Conservation (phyloP, 1,284 basidiomycete genomes). For the Rhodotorula sp. region DNA sequence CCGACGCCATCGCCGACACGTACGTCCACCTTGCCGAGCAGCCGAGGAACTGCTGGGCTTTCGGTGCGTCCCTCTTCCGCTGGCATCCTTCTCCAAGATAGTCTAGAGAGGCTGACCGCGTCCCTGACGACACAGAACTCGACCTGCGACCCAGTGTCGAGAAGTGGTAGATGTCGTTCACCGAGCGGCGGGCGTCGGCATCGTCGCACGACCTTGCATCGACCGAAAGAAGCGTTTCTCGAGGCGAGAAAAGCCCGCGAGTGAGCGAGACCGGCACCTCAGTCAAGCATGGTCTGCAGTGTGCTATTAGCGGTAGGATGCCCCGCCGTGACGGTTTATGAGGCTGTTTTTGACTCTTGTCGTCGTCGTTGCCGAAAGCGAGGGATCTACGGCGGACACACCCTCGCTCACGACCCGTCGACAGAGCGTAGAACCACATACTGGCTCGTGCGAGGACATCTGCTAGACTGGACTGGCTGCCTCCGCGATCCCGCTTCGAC, state of each 20-base stretch:
- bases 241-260: too few species aligned
- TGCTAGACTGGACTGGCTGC: too few species aligned
- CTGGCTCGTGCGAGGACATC: too few species aligned
- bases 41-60: conserved; percentile 44
- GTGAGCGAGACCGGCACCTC: too few species aligned
- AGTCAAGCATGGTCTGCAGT: too few species aligned
- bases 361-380: too few species aligned
- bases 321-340: too few species aligned
- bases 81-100: background rate
- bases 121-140: conserved; percentile 15
- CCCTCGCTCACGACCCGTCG: too few species aligned
- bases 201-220: background rate
- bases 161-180: conserved; percentile 13
- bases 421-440: too few species aligned
- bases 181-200: background rate
- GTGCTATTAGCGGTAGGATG: too few species aligned
- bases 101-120: background rate
- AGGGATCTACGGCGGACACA: too few species aligned
- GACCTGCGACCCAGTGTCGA: conserved; percentile 29
- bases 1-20: conserved; percentile 38
- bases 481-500: background rate
- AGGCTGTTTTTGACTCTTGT: too few species aligned
- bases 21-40: conserved; percentile 50
- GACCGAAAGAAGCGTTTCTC: background rate
- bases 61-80: conserved; percentile 7